Conservation (phyloP, 495 filamentous ascomycete genomes). For the Trichoderma asperelloides region DNA sequence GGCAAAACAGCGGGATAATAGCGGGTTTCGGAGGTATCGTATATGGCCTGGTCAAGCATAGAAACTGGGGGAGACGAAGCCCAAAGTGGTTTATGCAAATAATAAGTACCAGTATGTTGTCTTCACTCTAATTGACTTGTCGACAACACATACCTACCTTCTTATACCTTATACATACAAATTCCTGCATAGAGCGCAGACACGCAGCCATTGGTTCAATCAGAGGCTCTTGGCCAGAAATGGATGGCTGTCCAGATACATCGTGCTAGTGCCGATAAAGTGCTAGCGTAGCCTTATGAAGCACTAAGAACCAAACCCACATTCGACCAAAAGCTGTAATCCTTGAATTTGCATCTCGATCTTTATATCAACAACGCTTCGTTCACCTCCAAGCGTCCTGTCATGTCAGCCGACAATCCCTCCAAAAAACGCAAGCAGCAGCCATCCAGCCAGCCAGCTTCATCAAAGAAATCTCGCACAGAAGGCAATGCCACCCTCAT, state of each 20-base stretch:
- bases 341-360: background rate
- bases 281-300: background rate
- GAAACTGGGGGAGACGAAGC: too few relatives aligned
- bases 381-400: background rate
- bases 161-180: too few relatives aligned
- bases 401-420: background rate
- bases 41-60: too few relatives aligned
- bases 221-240: too few relatives aligned
- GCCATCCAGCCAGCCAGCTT: conserved; percentile 11
- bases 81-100: too few relatives aligned
- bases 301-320: conserved; percentile 1
- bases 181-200: too few relatives aligned
- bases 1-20: background rate
- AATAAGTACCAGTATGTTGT: too few relatives aligned
- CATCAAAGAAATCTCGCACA: conserved; percentile 9
- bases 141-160: too few relatives aligned
- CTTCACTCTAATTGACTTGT: too few relatives aligned
- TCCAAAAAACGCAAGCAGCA: conserved; percentile 6
- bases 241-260: too few relatives aligned
- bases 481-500: conserved; percentile 4
- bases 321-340: background rate
- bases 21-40: background rate
- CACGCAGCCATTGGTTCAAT: too few relatives aligned
- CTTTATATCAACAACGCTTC: background rate
- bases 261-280: too few relatives aligned